These are phyloP conservation scores for Boletus patriciae DNA, from an alignment of 768 basidiomycete species.

Conservation along the genomic window DNA sequence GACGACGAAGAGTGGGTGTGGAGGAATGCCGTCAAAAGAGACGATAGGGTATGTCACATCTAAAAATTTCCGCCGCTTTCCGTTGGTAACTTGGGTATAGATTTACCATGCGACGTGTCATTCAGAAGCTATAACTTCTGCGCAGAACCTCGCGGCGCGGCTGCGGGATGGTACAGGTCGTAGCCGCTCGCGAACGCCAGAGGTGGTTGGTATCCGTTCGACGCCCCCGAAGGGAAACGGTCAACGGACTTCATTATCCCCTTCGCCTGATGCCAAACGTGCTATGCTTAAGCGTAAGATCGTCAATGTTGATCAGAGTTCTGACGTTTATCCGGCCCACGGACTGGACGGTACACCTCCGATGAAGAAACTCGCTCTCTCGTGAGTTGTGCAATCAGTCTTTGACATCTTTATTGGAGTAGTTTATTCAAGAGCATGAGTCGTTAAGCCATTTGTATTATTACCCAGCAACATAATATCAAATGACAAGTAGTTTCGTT, in stretches of 20 bases:
- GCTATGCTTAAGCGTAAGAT: conserved; percentile 77
- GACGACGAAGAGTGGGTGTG: conserved; percentile 99
- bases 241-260: conserved; percentile 44
- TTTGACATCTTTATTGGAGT: conserved; percentile 33
- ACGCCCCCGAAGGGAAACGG: conserved; percentile 39
- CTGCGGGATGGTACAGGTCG: conserved; percentile 60
- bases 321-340: conserved; percentile 31
- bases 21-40: conserved; percentile 84
- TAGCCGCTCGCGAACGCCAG: conserved; percentile 80
- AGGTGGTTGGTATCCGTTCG: conserved; percentile 40
- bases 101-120: conserved; percentile 95
- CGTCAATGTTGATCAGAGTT: conserved; percentile 45
- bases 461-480: conserved; percentile 20
- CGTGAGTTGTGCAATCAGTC: conserved; percentile 20
- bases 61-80: neutral
- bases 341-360: conserved; percentile 58
- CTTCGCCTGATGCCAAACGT: conserved; percentile 52
- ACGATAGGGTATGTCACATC: conserved; percentile 65
- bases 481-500: neutral
- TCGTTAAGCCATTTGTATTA: conserved; percentile 28
- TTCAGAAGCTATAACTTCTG: conserved; percentile 70
- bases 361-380: conserved; percentile 63
- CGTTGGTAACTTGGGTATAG: conserved; percentile 40
- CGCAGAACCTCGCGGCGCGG: conserved; percentile 64
- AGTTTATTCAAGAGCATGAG: conserved; percentile 33